Evolutionary conservation across 164 flowering plant genomes (phyloP), one percentile per base, ranked within the genome.

Genomic region (Vitis cinerea): DNA sequence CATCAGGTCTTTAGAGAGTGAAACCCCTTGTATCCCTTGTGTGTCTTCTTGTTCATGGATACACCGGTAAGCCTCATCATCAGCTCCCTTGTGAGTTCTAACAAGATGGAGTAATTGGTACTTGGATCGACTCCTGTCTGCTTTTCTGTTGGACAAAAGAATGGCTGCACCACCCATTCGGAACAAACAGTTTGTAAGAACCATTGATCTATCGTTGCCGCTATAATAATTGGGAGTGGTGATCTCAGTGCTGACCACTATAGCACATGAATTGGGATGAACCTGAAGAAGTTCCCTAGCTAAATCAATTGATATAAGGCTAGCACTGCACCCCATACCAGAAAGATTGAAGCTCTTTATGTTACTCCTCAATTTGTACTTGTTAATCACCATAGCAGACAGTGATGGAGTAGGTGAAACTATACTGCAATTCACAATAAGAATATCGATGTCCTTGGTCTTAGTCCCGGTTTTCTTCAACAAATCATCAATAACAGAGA

Each of bases 281-380:
- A 61, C 63, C 14, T 61, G 63, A 12, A 61, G 63, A 29, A 29
- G 63, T 1, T 61, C 68, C 48, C 19, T 65, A 14, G 66, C 66
- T 13, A 64, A 53, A 64, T 64, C 66, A 64, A 64, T 47, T 9
- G 66, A 64, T 10, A 64, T 65, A 31, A 65, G 30, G 53, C 68
- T 59, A 13, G 68, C 68, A 52, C 68, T 65, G 47, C 68, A 65
- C 8, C 68, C 68, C 68, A 65, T 65, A 5, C 68, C 68, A 65
- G 59, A 58, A 8, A 65, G 27, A 30, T 65, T 64, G 19, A 47
- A 64, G 27, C 66, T 64, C 12, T 15, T 50, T 9, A 64, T 64
- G 19, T 64, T 64, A 16, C 59, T 59, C 53, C 68, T 30, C 13
- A 65, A 31, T 37, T 65, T 65, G 68, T 53, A 65, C 11, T 52